Conservation (phyloP, 2,329 filamentous ascomycete genomes). For the Penicillium sp. region DNA sequence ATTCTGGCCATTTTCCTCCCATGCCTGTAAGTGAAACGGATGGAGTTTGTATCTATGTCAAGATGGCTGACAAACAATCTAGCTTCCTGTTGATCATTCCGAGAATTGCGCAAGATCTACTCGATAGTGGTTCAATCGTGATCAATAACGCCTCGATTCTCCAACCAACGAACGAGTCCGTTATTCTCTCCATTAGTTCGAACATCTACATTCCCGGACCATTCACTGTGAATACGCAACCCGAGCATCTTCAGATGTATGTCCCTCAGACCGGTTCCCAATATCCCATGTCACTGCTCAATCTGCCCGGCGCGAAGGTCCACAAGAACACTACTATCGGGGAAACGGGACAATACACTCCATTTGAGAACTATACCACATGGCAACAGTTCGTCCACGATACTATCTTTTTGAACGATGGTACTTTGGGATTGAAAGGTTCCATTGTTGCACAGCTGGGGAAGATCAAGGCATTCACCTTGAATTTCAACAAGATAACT, state of each 20-base stretch:
- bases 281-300: conserved; percentile 27
- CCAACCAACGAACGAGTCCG: conserved; percentile 29
- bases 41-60: not conserved
- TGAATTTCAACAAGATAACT: conserved; percentile 33
- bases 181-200: conserved; percentile 32
- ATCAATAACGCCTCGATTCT: conserved; percentile 33
- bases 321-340: conserved; percentile 34
- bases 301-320: conserved; percentile 23
- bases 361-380: conserved; percentile 22
- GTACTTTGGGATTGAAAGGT: conserved; percentile 25
- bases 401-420: conserved; percentile 26
- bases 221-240: conserved; percentile 34
- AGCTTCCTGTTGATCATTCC: conserved; percentile 40
- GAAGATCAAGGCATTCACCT: conserved; percentile 26
- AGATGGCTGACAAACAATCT: not conserved
- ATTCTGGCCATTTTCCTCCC: conserved; percentile 39
- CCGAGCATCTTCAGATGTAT: conserved; percentile 31
- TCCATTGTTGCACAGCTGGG: conserved; percentile 29
- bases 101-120: conserved; percentile 37
- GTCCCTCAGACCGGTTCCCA: conserved; percentile 24
- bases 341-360: conserved; percentile 19
- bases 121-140: conserved; percentile 34
- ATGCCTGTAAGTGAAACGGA: conserved; percentile 30
- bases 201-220: conserved; percentile 33
- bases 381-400: conserved; percentile 32